Percentiles rank a stretch among this genome's conserved stretches.
Conservation (phyloP, 2,329 filamentous ascomycete genomes). For the Monosporascus sp. region DNA sequence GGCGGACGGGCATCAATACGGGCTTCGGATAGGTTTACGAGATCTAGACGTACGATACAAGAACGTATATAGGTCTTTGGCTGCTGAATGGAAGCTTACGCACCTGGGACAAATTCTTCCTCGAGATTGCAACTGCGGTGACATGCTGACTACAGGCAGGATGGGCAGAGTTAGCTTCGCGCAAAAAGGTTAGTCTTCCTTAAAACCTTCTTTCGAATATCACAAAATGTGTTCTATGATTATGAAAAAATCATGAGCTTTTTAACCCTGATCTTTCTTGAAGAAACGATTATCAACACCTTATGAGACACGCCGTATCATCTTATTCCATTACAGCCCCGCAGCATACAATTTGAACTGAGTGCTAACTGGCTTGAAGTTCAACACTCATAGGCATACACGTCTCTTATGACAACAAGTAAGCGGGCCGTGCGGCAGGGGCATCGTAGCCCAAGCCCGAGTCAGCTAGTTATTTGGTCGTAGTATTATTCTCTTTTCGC, state of each 20-base stretch:
- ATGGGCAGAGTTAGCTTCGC: not conserved
- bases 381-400: not conserved
- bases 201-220: slow-evolving; percentile 6
- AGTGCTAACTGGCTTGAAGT: not conserved
- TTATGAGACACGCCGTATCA: slow-evolving; percentile 45
- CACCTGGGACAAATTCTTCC: slow-evolving; percentile 17
- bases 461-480: no score
- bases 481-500: not conserved
- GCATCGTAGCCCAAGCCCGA: slow-evolving; percentile 5
- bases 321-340: slow-evolving; percentile 8
- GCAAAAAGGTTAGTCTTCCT: slow-evolving; percentile 41
- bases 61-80: slow-evolving; percentile 43
- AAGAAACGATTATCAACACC: slow-evolving; percentile 52
- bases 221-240: slow-evolving; percentile 42
- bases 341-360: not conserved
- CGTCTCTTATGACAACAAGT: not conserved
- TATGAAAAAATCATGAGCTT: slow-evolving; percentile 56
- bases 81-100: slow-evolving; percentile 36
- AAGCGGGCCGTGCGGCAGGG: not conserved
- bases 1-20: slow-evolving; percentile 33
- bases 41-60: slow-evolving; percentile 21
- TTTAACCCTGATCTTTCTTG: slow-evolving; percentile 60
- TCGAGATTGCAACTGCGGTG: slow-evolving; percentile 12
- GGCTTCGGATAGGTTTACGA: slow-evolving; percentile 40
- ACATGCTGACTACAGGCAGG: slow-evolving; percentile 17